These are phyloP conservation scores for Saccharomycopsis javanensis DNA, from an alignment of 805 yeast genomes.

Conservation along the genomic window DNA sequence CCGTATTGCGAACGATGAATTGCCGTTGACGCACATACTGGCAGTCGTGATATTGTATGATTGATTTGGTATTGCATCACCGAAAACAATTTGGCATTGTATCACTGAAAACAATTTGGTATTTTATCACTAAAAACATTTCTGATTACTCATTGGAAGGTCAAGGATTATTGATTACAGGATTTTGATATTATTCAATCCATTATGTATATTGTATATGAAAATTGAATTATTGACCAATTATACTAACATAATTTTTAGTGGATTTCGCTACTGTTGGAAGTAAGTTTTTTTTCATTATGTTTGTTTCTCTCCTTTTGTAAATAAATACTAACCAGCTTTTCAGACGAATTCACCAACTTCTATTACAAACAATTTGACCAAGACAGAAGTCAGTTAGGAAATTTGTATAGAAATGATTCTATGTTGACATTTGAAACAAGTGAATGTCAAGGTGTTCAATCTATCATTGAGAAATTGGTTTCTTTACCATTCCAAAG, in stretches of 20 bases:
- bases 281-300: background rate
- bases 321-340: conserved; percentile 7
- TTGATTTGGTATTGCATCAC: too few relatives aligned
- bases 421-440: conserved; percentile 97
- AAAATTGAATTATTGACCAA: background rate
- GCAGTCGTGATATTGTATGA: too few relatives aligned
- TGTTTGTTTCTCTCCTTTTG: background rate
- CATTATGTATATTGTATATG: too few relatives aligned
- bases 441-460: conserved; percentile 89
- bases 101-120: too few relatives aligned
- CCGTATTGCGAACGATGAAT: too few relatives aligned
- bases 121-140: too few relatives aligned
- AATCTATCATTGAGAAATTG: conserved; percentile 85
- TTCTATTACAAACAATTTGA: conserved; percentile 95
- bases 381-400: conserved; percentile 82
- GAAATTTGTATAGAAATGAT: conserved; percentile 89
- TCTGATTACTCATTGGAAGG: too few relatives aligned
- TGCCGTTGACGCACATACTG: too few relatives aligned
- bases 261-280: conserved; percentile 6
- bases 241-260: conserved; percentile 3
- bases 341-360: conserved; percentile 69
- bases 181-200: too few relatives aligned
- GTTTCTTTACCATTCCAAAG: conserved; percentile 83
- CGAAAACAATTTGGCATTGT: too few relatives aligned
- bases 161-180: too few relatives aligned